Conservation (phyloP, 2,329 filamentous ascomycete species). For the Penicillium italicum region DNA sequence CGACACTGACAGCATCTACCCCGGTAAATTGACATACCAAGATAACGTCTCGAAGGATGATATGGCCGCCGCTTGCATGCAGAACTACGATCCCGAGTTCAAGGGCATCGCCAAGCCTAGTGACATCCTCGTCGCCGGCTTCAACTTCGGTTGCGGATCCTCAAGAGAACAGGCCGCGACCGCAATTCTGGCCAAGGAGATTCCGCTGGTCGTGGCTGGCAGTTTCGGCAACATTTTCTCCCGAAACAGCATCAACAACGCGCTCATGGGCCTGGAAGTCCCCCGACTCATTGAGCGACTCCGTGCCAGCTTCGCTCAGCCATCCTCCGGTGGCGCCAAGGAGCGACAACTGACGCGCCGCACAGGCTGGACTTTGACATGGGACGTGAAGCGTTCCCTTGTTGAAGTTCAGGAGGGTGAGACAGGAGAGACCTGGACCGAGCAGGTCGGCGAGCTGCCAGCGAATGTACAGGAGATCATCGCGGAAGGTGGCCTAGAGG, state of each 20-base stretch:
- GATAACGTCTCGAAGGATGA: slow-evolving; percentile 70
- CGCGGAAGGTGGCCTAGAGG: slow-evolving; percentile 71
- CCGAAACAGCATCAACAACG: slow-evolving; percentile 43
- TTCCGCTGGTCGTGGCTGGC: slow-evolving; percentile 38
- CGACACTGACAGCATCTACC: slow-evolving; percentile 90
- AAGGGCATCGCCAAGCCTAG: slow-evolving; percentile 58
- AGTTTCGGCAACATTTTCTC: slow-evolving; percentile 41
- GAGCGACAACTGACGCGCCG: slow-evolving; percentile 14
- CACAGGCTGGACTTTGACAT: slow-evolving; percentile 66
- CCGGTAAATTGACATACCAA: slow-evolving; percentile 88
- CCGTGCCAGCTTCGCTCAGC: slow-evolving; percentile 18
- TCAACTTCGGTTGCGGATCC: slow-evolving; percentile 82
- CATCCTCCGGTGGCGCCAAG: slow-evolving; percentile 14
- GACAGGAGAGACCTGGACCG: slow-evolving; percentile 65
- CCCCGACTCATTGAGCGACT: slow-evolving; percentile 37
- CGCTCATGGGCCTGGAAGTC: slow-evolving; percentile 40
- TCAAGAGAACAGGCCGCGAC: slow-evolving; percentile 87
- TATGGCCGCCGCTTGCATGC: slow-evolving; percentile 90
- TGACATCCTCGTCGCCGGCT: slow-evolving; percentile 81
- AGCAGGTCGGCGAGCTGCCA: slow-evolving; percentile 78
- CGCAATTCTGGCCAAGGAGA: slow-evolving; percentile 51
- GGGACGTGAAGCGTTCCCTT: slow-evolving; percentile 71
- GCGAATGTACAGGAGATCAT: slow-evolving; percentile 86
- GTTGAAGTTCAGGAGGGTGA: slow-evolving; percentile 69
- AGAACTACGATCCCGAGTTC: slow-evolving; percentile 83